These are phyloP conservation scores for Maudiozyma saulgeensis DNA, from an alignment of 805 yeast species.

Conservation along the genomic window DNA sequence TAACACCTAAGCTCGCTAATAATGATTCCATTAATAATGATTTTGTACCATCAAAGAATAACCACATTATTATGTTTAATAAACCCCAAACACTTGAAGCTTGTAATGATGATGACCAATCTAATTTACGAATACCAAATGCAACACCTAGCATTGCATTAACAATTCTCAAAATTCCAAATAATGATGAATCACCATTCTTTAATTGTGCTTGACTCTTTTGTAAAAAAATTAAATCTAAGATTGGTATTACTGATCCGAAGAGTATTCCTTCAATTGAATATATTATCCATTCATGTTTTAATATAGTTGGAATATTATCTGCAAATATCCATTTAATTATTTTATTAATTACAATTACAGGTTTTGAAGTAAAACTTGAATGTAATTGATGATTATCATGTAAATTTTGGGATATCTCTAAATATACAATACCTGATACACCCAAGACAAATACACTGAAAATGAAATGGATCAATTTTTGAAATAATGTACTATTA, in stretches of 20 bases:
- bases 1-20: constrained; percentile 13
- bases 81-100: constrained; percentile 55
- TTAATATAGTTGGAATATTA: constrained; percentile 5
- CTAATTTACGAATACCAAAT: constrained; percentile 58
- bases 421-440: constrained; percentile 46
- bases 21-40: constrained; percentile 47
- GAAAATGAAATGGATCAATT: constrained; percentile 6
- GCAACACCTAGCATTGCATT: constrained; percentile 63
- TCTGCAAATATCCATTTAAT: constrained; percentile 4
- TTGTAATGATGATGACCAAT: constrained; percentile 60
- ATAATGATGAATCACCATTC: constrained; percentile 4
- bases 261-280: constrained; percentile 49
- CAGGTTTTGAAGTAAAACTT: constrained; percentile 34
- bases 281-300: constrained; percentile 21
- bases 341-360: constrained; percentile 9
- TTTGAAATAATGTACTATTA: background rate
- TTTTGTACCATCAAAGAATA: constrained; percentile 52
- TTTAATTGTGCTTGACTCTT: constrained; percentile 4
- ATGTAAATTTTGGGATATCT: constrained; percentile 43
- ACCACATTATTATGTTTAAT: constrained; percentile 58
- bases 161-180: constrained; percentile 15
- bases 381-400: constrained; percentile 39
- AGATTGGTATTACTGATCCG: constrained; percentile 44
- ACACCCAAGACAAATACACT: constrained; percentile 27
- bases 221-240: constrained; percentile 20